Evolutionary conservation across 192 early-diverging fungal species (phyloP).

Genomic region (Spizellomyces sp.): DNA sequence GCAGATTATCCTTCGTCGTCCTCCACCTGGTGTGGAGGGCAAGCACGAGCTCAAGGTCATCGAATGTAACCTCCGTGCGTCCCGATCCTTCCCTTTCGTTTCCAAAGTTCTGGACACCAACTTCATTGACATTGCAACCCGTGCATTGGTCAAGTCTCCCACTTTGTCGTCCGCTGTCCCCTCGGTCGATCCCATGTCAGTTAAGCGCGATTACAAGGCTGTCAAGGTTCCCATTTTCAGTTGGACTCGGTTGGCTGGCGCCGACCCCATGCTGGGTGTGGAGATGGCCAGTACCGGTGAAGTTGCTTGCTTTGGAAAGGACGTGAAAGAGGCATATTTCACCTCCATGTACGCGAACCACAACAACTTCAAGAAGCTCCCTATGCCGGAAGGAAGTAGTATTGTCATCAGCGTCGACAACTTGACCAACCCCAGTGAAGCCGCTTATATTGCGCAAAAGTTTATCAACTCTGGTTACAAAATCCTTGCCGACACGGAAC

Average conservation of each 20-base stretch:
- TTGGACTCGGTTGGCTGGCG: conserved; percentile 93
- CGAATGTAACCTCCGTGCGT: conserved; percentile 97
- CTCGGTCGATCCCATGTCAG: conserved; percentile 47
- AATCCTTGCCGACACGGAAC: conserved; percentile 68
- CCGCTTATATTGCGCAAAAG: conserved; percentile 68
- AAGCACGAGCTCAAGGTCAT: conserved; percentile 84
- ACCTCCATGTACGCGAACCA: conserved; percentile 78
- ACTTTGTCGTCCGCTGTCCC: conserved; percentile 60
- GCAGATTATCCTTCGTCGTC: conserved; percentile 79
- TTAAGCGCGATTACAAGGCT: conserved; percentile 65
- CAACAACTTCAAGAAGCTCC: conserved; percentile 85
- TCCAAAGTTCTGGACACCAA: conserved; percentile 91
- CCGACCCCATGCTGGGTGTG: conserved; percentile 95
- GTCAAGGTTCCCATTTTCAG: conserved; percentile 96
- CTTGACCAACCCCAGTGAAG: conserved; percentile 70
- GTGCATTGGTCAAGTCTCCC: conserved; percentile 66
- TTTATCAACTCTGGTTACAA: conserved; percentile 66
- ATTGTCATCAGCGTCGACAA: conserved; percentile 70
- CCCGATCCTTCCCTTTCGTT: conserved; percentile 97
- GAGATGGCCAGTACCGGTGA: conserved; percentile 99
- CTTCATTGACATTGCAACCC: conserved; percentile 91
- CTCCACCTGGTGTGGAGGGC: conserved; percentile 20
- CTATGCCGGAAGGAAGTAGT: conserved; percentile 58
- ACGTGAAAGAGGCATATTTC: conserved; percentile 87
- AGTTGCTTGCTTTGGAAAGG: conserved; percentile 94